Conservation (phyloP, 768 basidiomycete species). For the Leccinum boreale region DNA sequence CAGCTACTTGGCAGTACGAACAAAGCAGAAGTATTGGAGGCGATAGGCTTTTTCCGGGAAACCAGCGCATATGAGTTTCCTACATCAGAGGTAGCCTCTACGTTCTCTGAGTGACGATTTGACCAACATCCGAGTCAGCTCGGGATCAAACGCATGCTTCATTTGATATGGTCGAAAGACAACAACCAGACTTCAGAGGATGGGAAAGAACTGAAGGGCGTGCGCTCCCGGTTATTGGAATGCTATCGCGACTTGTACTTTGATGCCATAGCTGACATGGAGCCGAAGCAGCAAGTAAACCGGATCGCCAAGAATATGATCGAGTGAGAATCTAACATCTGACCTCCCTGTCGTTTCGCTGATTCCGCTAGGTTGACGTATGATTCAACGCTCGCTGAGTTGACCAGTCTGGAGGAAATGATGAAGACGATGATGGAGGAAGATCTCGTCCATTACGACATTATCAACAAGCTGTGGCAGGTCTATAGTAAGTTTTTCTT, state of each 20-base stretch:
- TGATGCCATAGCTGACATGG: conserved; percentile 69
- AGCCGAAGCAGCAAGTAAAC: conserved; percentile 83
- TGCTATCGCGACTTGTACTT: conserved; percentile 88
- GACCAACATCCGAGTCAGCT: conserved; percentile 39
- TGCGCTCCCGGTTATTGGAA: conserved; percentile 84
- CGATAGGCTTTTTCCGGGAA: conserved; percentile 87
- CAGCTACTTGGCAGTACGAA: conserved; percentile 83
- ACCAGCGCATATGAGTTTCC: conserved; percentile 79
- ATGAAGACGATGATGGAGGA: conserved; percentile 96
- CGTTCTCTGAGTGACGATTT: background rate
- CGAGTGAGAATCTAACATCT: conserved; percentile 53
- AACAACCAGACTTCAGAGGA: conserved; percentile 77
- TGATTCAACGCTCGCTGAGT: conserved; percentile 87
- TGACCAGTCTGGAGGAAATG: conserved; percentile 95
- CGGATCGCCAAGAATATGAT: conserved; percentile 97
- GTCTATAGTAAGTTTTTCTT: conserved; percentile 72
- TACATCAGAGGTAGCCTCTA: conserved; percentile 58
- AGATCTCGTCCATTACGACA: conserved; percentile 75
- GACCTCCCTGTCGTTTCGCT: background rate
- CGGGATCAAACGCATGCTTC: conserved; percentile 95
- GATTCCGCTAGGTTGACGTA: conserved; percentile 69
- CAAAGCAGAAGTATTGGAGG: conserved; percentile 79
- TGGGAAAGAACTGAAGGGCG: conserved; percentile 78
- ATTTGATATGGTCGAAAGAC: conserved; percentile 96
- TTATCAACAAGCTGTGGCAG: conserved; percentile 91